Base-by-base conservation (phyloP, 306 rosid genomes). In the Cajanus cajan region DNA sequence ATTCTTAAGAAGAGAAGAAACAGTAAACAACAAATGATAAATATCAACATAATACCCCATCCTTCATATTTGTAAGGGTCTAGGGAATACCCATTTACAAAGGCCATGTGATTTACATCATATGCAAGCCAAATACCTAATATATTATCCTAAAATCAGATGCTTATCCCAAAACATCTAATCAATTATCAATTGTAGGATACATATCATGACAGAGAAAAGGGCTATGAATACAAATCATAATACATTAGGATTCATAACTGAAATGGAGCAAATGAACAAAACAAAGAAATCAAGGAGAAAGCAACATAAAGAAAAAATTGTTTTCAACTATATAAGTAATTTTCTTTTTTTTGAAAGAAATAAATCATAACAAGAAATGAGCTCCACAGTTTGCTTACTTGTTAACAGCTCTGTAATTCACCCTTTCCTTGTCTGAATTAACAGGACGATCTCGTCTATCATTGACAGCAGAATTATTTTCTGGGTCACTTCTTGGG, bases 391-490 rank as follows among this genome's bases (percentile, higher is more conserved):
- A 77, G 31, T 45, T 24, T 71, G 68, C 90, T 74, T 90, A 93
- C 98, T 91, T 93, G 79, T 87, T 91, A 72, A 83, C 80, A 39
- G 88, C 86, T 89, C 92, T 91, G 68, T 83, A 80, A 80, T 90
- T 90, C 85, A 74, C 85, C 88, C 90, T 91, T 83, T 93, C 98
- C 88, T 91, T 93, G 73, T 91, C 98, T 58, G 88, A 87, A 66
- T 80, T 89, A 82, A 85, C 82, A 77, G 89, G 85, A 78, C 86
- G 94, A 50, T 93, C 98, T 79, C 92, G 89, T 88, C 85, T 90
- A 66, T 90, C 96, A 81, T 12, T 88, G 78, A 77, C 57, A 24
- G 83, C 74, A 76, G 92, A 82, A 82, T 73, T 84, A 77, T 82
- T 84, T 71, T 93, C 98, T 34, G 82, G 78, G 61, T 93, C 98